A percentile compares a stretch with the other conserved stretches of the same genome.
phyloP scores from a whole-genome alignment of 495 filamentous ascomycete species.

The Hypomontagnella monticulosa region DNA sequence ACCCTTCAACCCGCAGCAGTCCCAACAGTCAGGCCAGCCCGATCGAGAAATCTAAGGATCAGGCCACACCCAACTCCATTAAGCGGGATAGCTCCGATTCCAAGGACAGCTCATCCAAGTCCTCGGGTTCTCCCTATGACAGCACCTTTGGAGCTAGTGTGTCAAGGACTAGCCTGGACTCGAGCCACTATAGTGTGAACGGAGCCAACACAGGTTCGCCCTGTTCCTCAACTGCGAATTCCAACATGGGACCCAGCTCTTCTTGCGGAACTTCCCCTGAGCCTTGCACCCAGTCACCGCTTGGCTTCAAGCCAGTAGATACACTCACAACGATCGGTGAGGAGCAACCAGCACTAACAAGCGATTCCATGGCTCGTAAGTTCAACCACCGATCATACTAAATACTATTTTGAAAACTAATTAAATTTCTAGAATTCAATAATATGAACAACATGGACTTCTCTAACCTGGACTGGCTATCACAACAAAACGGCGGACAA shows the following conservation, averaged over 20 bases:
- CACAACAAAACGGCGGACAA: constrained; percentile 84
- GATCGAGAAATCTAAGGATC: constrained; percentile 45
- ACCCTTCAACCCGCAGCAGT: constrained; percentile 35
- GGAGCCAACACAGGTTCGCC: constrained; percentile 64
- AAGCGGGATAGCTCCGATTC: constrained; percentile 42
- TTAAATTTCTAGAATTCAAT: constrained; percentile 42
- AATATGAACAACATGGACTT: constrained; percentile 51
- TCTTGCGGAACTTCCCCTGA: constrained; percentile 78
- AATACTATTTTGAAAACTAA: constrained; percentile 25
- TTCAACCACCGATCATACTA: constrained; percentile 1
- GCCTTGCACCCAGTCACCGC: constrained; percentile 63
- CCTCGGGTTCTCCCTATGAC: constrained; percentile 48
- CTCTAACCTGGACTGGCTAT: constrained; percentile 75
- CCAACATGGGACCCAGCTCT: constrained; percentile 67
- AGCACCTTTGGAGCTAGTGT: constrained; percentile 50
- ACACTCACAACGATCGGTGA: constrained; percentile 66
- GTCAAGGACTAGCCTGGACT: constrained; percentile 70
- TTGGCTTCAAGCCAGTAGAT: constrained; percentile 68
- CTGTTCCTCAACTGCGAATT: constrained; percentile 67
- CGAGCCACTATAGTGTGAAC: constrained; percentile 54
- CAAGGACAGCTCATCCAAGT: constrained; percentile 50
- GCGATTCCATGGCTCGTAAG: constrained; percentile 47
- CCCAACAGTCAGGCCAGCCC: constrained; percentile 46
- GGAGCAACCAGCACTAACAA: constrained; percentile 53
- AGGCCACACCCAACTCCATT: constrained; percentile 42